A percentile compares a stretch with the other conserved stretches of the same genome.
phyloP scores from a whole-genome alignment of 352 stramenopile species.

The Phytophthora meadii region DNA sequence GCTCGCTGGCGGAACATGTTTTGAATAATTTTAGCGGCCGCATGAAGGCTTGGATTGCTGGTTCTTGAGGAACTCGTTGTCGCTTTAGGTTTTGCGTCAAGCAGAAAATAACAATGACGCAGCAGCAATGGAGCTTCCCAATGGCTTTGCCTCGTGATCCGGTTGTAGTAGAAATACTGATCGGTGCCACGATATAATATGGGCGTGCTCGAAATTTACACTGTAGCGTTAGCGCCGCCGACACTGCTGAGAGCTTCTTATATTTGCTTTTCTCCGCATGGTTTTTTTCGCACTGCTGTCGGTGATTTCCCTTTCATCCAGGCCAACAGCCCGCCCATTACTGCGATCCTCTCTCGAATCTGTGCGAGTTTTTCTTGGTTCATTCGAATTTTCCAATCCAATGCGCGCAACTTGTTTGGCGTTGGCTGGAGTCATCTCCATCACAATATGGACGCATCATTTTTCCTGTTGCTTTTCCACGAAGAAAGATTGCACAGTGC shows the following conservation, averaged over 20 bases:
- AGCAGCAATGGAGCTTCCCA: constrained; percentile 46
- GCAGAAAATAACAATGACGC: neutral
- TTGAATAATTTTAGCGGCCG: constrained; percentile 49
- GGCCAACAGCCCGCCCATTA: constrained; percentile 12
- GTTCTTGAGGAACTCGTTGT: neutral
- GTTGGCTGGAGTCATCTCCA: constrained; percentile 6
- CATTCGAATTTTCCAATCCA: constrained; percentile 44
- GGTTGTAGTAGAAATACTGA: constrained; percentile 62
- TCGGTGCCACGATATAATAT: constrained; percentile 41
- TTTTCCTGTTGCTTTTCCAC: constrained; percentile 19
- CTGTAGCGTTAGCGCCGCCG: constrained; percentile 38
- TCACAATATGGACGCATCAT: neutral
- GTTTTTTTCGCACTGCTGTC: neutral
- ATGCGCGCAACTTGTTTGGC: constrained; percentile 33
- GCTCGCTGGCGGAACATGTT: constrained; percentile 43
- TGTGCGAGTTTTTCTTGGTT: constrained; percentile 52
- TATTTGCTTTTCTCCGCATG: constrained; percentile 3
- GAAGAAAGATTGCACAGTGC: constrained; percentile 40
- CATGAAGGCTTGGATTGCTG: constrained; percentile 9
- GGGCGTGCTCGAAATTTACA: constrained; percentile 31
- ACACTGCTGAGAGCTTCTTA: constrained; percentile 5
- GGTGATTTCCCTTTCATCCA: neutral
- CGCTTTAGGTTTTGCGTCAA: constrained; percentile 2
- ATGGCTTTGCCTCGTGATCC: constrained; percentile 38
- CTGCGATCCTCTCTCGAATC: constrained; percentile 37